Percentiles rank a stretch among this genome's conserved stretches.
Evolutionary conservation across 805 yeast genomes (phyloP).

Genomic region (Myxozyma nipponensis): DNA sequence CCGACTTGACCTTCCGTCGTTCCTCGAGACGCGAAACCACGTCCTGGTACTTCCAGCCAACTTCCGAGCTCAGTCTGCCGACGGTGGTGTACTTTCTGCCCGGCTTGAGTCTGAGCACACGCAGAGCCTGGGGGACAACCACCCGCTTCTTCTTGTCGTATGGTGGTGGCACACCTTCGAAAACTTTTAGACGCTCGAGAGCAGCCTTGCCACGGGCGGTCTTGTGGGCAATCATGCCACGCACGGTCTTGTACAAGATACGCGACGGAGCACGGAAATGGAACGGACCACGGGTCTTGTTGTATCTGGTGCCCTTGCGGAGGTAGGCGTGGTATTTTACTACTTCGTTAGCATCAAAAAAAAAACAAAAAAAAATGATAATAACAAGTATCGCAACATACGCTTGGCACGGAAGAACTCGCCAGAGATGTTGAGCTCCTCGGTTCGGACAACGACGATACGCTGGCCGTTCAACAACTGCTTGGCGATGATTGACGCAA

Average conservation of each 20-base stretch:
- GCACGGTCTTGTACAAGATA: slow-evolving; percentile 98
- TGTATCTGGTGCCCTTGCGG: slow-evolving; percentile 98
- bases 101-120: slow-evolving; percentile 98
- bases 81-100: slow-evolving; percentile 99
- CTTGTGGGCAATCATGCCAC: slow-evolving; percentile 99
- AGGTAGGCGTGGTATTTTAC: slow-evolving; percentile 99
- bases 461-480: slow-evolving; percentile 98
- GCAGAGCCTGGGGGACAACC: slow-evolving; percentile 99
- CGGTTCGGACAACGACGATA: slow-evolving; percentile 95
- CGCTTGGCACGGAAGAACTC: slow-evolving; percentile 99
- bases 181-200: slow-evolving; percentile 97
- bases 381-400: too few relatives aligned
- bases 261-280: slow-evolving; percentile 99
- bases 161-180: slow-evolving; percentile 99
- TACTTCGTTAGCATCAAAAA: slow-evolving; percentile 2
- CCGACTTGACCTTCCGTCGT: slow-evolving; percentile 98
- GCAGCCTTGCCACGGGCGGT: slow-evolving; percentile 99
- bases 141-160: slow-evolving; percentile 99
- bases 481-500: slow-evolving; percentile 98
- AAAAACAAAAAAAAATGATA: too few relatives aligned
- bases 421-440: slow-evolving; percentile 96
- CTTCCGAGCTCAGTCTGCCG: slow-evolving; percentile 92
- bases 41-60: slow-evolving; percentile 99
- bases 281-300: slow-evolving; percentile 99
- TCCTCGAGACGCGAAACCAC: slow-evolving; percentile 97